phyloP scores from a whole-genome alignment of 2,329 filamentous ascomycete species.

The Malbranchea zuffiana region DNA sequence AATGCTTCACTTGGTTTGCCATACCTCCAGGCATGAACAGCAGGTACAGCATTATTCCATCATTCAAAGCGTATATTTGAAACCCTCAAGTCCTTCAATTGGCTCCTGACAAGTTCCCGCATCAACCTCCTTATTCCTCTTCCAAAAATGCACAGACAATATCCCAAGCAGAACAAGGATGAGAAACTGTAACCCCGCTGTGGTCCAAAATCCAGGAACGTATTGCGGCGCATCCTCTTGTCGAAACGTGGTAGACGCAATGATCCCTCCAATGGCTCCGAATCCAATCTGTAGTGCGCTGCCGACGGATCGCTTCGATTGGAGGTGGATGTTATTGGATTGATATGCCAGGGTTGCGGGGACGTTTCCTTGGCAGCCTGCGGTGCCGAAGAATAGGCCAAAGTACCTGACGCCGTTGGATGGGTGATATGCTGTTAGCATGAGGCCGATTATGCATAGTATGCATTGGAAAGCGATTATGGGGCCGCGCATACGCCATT shows the following conservation, averaged over 20 bases:
- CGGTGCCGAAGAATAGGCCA: conserved; percentile 23
- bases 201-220: conserved; percentile 13
- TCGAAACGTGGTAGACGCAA: conserved; percentile 57
- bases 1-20: too few species aligned
- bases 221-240: conserved; percentile 13
- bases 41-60: too few species aligned
- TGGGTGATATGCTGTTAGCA: conserved; percentile 20
- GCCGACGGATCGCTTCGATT: conserved; percentile 71
- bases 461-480: conserved; percentile 20
- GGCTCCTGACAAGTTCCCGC: conserved; percentile 5
- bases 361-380: conserved; percentile 23
- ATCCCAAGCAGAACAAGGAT: conserved; percentile 7
- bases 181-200: conserved; percentile 7
- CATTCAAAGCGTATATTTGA: conserved; percentile 12
- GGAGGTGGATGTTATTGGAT: conserved; percentile 40
- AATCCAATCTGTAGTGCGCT: conserved; percentile 62
- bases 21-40: too few species aligned
- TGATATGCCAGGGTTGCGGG: conserved; percentile 25
- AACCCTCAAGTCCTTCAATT: conserved; percentile 13
- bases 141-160: conserved; percentile 8
- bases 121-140: conserved; percentile 12
- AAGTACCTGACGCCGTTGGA: conserved; percentile 19
- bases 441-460: conserved; percentile 20
- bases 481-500: conserved; percentile 20
- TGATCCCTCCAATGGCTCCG: conserved; percentile 63